These are phyloP conservation scores for Santalum album DNA, from an alignment of 164 flowering plant genomes.

Conservation along the genomic window DNA sequence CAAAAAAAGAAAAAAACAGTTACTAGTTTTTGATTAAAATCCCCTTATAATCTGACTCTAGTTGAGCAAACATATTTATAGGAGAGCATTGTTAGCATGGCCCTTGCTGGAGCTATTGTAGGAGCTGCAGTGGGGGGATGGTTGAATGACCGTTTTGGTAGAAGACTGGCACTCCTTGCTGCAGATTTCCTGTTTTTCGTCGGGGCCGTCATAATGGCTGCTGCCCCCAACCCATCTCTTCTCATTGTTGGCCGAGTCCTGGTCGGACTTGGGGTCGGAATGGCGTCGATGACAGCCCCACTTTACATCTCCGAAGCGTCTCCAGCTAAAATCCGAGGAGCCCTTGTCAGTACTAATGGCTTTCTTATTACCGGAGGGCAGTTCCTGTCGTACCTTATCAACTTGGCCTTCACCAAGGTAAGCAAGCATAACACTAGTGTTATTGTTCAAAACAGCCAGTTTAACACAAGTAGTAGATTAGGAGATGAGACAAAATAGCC, in stretches of 20 bases:
- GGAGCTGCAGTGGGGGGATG: slow-evolving; percentile 69
- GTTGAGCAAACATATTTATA: slow-evolving; percentile 2
- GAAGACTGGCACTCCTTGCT: slow-evolving; percentile 28
- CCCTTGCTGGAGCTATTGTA: slow-evolving; percentile 58
- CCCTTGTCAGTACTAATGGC: slow-evolving; percentile 58
- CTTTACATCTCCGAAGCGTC: slow-evolving; percentile 66
- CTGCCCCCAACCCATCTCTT: slow-evolving; percentile 34
- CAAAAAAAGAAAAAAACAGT: no score
- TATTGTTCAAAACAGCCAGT: no score
- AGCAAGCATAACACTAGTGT: background rate
- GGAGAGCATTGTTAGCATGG: slow-evolving; percentile 70
- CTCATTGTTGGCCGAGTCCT: slow-evolving; percentile 49
- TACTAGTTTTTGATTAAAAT: no score
- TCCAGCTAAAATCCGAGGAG: slow-evolving; percentile 51
- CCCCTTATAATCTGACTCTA: background rate
- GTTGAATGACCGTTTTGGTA: slow-evolving; percentile 41
- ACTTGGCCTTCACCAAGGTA: slow-evolving; percentile 60
- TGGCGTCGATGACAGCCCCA: slow-evolving; percentile 68
- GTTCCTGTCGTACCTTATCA: slow-evolving; percentile 61
- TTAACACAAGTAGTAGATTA: no score
- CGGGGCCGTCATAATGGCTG: slow-evolving; percentile 56
- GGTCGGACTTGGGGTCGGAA: slow-evolving; percentile 62
- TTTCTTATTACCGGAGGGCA: slow-evolving; percentile 79
- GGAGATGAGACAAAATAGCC: no score
- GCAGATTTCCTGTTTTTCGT: slow-evolving; percentile 58